Evolutionary conservation across 75 land plant species (phyloP).

Genomic region (Isoetes taiwanensis): DNA sequence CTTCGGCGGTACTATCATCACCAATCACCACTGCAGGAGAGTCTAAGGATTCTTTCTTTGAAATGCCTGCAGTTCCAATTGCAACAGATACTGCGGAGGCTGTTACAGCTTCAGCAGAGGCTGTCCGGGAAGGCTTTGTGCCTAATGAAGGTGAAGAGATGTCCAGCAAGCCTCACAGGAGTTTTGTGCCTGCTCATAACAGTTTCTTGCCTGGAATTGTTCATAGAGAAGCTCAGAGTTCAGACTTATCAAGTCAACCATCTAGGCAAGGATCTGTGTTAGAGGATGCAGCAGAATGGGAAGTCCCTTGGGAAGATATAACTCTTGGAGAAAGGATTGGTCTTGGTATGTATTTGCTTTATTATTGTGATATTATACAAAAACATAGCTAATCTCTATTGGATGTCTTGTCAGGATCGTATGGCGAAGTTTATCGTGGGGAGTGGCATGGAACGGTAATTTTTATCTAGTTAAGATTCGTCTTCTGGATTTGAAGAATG

Average conservation of each 20-base stretch:
- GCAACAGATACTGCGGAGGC: slow-evolving; percentile 72
- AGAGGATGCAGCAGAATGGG: slow-evolving; percentile 75
- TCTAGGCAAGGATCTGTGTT: slow-evolving; percentile 38
- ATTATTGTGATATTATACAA: not conserved
- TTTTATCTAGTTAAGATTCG: too few species aligned
- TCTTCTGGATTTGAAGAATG: too few species aligned
- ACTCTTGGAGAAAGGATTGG: slow-evolving; percentile 79
- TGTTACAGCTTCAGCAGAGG: slow-evolving; percentile 75
- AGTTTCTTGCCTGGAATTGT: slow-evolving; percentile 3
- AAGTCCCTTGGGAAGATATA: slow-evolving; percentile 79
- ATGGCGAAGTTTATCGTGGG: slow-evolving; percentile 4
- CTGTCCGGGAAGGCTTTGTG: slow-evolving; percentile 14
- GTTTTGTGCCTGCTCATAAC: not conserved
- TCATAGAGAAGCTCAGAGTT: slow-evolving; percentile 38
- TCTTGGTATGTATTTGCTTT: slow-evolving; percentile 33
- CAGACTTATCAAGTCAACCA: slow-evolving; percentile 38
- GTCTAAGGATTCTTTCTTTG: slow-evolving; percentile 42
- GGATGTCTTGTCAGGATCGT: not conserved
- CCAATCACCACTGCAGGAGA: slow-evolving; percentile 77
- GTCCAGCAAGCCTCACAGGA: slow-evolving; percentile 32
- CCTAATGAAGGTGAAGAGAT: not conserved
- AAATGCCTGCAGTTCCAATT: slow-evolving; percentile 73
- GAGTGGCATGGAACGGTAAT: slow-evolving; percentile 1
- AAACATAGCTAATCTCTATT: too few species aligned
- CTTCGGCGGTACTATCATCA: slow-evolving; percentile 81